A percentile compares a stretch with the other conserved stretches of the same genome.
phyloP scores from a whole-genome alignment of 257 asterid species.

The Echites panduratus region DNA sequence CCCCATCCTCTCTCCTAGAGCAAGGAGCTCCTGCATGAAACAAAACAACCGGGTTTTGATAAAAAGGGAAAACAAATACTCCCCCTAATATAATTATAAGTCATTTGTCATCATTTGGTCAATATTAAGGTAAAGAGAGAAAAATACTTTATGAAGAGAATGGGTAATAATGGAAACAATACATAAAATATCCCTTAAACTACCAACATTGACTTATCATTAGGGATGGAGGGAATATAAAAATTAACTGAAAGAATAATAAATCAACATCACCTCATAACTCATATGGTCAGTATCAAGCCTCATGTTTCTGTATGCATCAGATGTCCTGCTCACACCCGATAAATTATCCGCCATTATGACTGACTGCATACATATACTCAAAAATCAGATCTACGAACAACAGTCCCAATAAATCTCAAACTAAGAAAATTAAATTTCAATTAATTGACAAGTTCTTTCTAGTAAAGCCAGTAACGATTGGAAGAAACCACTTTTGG shows the following conservation, averaged over 20 bases:
- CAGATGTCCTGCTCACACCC: slow-evolving; percentile 6
- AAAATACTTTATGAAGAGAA: no score
- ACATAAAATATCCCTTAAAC: no score
- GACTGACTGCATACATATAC: neutral
- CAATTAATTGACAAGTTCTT: neutral
- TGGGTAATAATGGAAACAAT: no score
- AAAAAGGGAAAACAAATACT: neutral
- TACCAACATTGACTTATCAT: no score
- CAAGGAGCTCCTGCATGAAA: neutral
- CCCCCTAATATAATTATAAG: no score
- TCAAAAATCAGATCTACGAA: neutral
- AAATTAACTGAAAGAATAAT: neutral
- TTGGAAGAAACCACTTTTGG: neutral
- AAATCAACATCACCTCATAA: slow-evolving; percentile 38
- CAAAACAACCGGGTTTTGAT: neutral
- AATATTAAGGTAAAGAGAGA: no score
- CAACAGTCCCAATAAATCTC: neutral
- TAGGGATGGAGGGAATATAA: neutral
- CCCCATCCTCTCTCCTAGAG: neutral
- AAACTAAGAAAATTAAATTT: neutral
- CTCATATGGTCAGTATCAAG: slow-evolving; percentile 49
- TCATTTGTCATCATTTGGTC: no score
- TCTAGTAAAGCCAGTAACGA: neutral
- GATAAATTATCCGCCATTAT: neutral
- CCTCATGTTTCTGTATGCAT: slow-evolving; percentile 49